Evolutionary conservation across 2,329 filamentous ascomycete genomes (phyloP), one percentile per base, ranked within the genome.

Genomic region (Volutella citrinella): DNA sequence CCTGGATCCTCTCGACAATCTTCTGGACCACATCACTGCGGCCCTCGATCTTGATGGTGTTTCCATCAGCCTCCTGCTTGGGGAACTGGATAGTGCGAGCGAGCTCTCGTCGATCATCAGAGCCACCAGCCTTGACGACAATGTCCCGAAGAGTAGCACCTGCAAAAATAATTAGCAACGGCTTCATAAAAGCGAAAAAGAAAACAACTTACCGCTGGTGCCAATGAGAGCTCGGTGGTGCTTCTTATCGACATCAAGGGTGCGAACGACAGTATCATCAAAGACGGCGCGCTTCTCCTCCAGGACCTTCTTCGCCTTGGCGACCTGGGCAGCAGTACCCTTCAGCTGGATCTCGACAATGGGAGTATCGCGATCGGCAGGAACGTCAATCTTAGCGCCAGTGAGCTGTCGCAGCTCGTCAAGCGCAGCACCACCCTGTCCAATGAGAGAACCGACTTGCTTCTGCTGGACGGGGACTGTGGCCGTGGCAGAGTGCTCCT

Each of bases 41-140:
- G 19, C 93, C 93, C 64, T 96, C 90, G 6, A 98, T 72, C 58
- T 84, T 90, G 63, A 98, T 95, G 17, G 76, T 77, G 55, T 84
- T 87, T 27, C 86, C 88, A 40, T 85, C 82, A 32, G 83, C 78
- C 38, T 95, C 90, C 46, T 87, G 82, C 60, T 90, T 89, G 37
- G 93, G 93, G 72, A 98, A 97, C 60, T 91, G 89, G 40, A 98
- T 88, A 52, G 91, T 88, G 44, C 91, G 86, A 32, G 89, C 87
- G 51, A 93, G 78, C 43, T 86, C 83, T 24, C 86, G 82, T 43
- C 84, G 79, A 56, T 95, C 90, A 49, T 89, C 85, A 22, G 90
- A 89, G 9, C 93, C 94, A 43, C 93, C 94, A 28, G 93, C 90
- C 52, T 86, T 79, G 34, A 85, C 72, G 35, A 98, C 86, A 42